phyloP scores from a whole-genome alignment of 768 basidiomycete species.

The Russula virescens region DNA sequence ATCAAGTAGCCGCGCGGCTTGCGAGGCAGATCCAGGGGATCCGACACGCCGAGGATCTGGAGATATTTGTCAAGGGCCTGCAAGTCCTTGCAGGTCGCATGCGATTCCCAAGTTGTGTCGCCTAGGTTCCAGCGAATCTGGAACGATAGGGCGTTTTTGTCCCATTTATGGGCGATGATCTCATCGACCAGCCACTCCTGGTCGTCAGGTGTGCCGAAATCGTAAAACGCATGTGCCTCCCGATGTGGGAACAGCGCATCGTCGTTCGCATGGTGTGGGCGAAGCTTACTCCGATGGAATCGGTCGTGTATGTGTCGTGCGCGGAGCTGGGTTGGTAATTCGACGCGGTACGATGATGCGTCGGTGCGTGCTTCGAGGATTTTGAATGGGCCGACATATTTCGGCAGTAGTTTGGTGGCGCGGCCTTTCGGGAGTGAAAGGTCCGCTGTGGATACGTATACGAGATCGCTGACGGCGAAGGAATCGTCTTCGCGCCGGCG shows the following conservation, averaged over 20 bases:
- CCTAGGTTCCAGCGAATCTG: too few species aligned
- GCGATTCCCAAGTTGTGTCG: too few species aligned
- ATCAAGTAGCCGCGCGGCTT: too few species aligned
- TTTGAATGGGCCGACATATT: background rate
- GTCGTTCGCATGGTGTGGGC: background rate
- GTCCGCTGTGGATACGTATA: background rate
- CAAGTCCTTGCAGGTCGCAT: background rate
- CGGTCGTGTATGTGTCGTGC: background rate
- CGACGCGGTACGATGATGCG: too few species aligned
- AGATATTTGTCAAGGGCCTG: background rate
- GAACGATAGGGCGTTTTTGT: too few species aligned
- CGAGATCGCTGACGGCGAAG: background rate
- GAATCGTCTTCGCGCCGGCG: background rate
- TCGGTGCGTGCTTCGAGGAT: background rate
- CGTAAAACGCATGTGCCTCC: too few species aligned
- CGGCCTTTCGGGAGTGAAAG: background rate
- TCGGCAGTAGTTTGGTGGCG: background rate
- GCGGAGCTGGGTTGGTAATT: background rate
- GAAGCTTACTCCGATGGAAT: background rate
- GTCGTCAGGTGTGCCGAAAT: too few species aligned
- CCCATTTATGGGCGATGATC: too few species aligned
- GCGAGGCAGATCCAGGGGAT: too few species aligned
- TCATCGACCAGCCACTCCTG: too few species aligned
- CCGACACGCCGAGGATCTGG: background rate
- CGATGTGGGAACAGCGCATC: background rate